A percentile compares a stretch with the other conserved stretches of the same genome.
Evolutionary conservation across 768 basidiomycete species (phyloP).

Genomic region (Pseudohyphozyma bogoriensis): DNA sequence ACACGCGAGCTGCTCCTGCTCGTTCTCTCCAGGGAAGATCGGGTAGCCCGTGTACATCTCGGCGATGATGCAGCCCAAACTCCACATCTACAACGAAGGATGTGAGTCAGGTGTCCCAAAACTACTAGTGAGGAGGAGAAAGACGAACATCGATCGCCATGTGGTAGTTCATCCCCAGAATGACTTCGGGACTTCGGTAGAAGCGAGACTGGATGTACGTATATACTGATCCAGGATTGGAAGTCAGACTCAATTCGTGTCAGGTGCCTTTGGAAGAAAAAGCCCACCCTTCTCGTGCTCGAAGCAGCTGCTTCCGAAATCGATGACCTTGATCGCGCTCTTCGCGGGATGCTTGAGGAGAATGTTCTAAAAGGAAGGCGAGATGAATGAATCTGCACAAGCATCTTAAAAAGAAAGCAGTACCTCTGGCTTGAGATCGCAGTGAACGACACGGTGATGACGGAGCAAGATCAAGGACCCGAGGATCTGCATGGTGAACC

Average conservation of each 20-base stretch:
- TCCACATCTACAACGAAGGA: slow-evolving; percentile 80
- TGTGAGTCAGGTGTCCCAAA: too few relatives aligned
- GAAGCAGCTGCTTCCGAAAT: slow-evolving; percentile 96
- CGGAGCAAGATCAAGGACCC: slow-evolving; percentile 84
- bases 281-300: slow-evolving; percentile 79
- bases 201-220: slow-evolving; percentile 99
- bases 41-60: slow-evolving; percentile 96
- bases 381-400: not conserved
- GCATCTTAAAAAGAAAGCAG: slow-evolving; percentile 30
- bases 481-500: slow-evolving; percentile 94
- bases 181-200: slow-evolving; percentile 91
- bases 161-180: slow-evolving; percentile 96
- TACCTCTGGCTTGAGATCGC: slow-evolving; percentile 97
- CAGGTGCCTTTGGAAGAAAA: too few relatives aligned
- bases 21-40: slow-evolving; percentile 98
- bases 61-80: slow-evolving; percentile 92
- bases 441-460: slow-evolving; percentile 95
- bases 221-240: slow-evolving; percentile 55
- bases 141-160: slow-evolving; percentile 52
- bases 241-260: not conserved
- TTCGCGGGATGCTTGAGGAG: slow-evolving; percentile 87
- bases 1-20: slow-evolving; percentile 93
- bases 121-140: not conserved
- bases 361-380: slow-evolving; percentile 59
- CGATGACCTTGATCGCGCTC: slow-evolving; percentile 95